Evolutionary conservation across 1,139 yeast species (phyloP), one percentile per base, ranked within the genome.

Genomic region (Scheffersomyces quercinus): DNA sequence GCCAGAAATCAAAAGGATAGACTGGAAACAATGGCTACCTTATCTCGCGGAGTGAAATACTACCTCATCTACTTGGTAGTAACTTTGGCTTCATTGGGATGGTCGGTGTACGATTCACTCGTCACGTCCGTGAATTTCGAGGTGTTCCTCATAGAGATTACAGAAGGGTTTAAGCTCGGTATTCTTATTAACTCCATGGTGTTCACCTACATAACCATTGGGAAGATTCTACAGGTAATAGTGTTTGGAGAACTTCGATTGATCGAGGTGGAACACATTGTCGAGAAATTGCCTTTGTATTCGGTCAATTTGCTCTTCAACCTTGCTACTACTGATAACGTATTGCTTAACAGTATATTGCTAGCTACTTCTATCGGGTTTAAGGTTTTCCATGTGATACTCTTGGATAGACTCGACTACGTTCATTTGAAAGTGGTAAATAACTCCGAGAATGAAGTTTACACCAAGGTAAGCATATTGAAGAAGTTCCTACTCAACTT

Each of bases 191-290:
- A 70, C 45, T 56, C 57, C 29, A 50, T 69, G 7, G 55, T 56
- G 67, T 83, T 42, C 62, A 65, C 16, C 56, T 73, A 39, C 66
- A 70, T 47, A 62, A 67, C 41, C 58, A 57, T 49, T 63, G 67
- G 67, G 51, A 57, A 65, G 52, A 68, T 66, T 43, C 67, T 71
- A 55, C 72, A 68, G 48, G 45, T 62, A 40, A 4, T 83, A 1
- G 60, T 90, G 38, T 90, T 90, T 68, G 97, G 97, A 0, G 83
- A 82, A 43, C 67, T 93, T 43, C 70, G 96, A 42, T 68, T 83
- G 28, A 73, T 88, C 37, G 99, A 93, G 59, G 67, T 79, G 38
- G 96, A 91, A 54, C 66, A 66, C 41, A 60, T 80, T 49, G 55
- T 76, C 38, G 58, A 60, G 39, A 65, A 68, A 48, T 74, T 82